These are phyloP conservation scores for Mycena capillaripes DNA, from an alignment of 768 basidiomycete species.

Conservation along the genomic window DNA sequence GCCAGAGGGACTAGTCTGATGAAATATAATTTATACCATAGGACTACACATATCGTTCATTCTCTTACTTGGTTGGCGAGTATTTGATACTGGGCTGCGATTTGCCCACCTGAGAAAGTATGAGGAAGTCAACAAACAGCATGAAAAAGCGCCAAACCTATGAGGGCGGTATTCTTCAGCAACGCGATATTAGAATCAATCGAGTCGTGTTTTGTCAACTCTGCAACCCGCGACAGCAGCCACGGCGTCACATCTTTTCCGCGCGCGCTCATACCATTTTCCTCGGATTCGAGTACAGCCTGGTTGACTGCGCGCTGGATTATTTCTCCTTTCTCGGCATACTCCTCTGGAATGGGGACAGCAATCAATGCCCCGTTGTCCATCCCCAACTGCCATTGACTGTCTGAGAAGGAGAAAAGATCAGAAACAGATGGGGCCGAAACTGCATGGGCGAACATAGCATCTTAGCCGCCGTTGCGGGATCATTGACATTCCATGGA, in stretches of 20 bases:
- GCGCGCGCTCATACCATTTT: slow-evolving; percentile 79
- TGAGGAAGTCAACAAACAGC: slow-evolving; percentile 7
- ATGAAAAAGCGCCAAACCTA: slow-evolving; percentile 66
- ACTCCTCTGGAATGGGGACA: slow-evolving; percentile 88
- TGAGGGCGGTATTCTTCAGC: slow-evolving; percentile 87
- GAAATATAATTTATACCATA: slow-evolving; percentile 17
- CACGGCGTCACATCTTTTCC: slow-evolving; percentile 98
- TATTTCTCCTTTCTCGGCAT: slow-evolving; percentile 72
- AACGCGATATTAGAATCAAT: slow-evolving; percentile 87
- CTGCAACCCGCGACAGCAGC: slow-evolving; percentile 86
- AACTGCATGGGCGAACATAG: slow-evolving; percentile 65
- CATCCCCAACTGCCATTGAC: slow-evolving; percentile 78
- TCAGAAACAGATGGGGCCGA: slow-evolving; percentile 5
- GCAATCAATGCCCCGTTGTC: slow-evolving; percentile 86
- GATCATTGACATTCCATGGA: slow-evolving; percentile 81
- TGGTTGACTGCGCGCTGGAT: slow-evolving; percentile 87
- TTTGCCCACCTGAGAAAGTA: slow-evolving; percentile 72
- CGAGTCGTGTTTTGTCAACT: slow-evolving; percentile 84
- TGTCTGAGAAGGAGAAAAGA: slow-evolving; percentile 58
- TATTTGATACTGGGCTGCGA: slow-evolving; percentile 82
- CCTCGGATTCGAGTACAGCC: slow-evolving; percentile 87
- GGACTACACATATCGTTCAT: slow-evolving; percentile 15
- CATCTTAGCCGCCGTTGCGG: slow-evolving; percentile 77
- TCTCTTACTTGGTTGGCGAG: slow-evolving; percentile 57
- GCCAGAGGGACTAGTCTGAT: slow-evolving; percentile 14